Conservation (phyloP, 768 basidiomycete genomes). For the Phaeotremella skinneri region DNA sequence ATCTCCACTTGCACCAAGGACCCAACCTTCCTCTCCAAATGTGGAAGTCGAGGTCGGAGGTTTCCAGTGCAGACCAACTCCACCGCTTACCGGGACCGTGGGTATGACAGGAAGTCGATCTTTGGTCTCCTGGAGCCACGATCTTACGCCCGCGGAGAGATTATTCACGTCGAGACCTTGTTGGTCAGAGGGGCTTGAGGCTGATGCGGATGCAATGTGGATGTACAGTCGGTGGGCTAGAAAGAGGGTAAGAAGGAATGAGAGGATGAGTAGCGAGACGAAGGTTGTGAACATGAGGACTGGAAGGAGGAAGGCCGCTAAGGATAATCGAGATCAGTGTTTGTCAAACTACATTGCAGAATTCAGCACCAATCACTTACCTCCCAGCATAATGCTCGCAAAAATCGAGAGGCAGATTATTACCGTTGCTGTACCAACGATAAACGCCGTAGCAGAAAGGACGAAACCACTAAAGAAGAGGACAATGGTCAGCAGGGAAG, state of each 20-base stretch:
- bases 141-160: constrained; percentile 20
- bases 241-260: constrained; percentile 35
- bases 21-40: neutral
- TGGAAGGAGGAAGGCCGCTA: constrained; percentile 35
- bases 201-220: constrained; percentile 18
- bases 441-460: constrained; percentile 22
- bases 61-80: neutral
- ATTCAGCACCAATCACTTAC: constrained; percentile 20
- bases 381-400: constrained; percentile 21
- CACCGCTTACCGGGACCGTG: neutral
- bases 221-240: constrained; percentile 43
- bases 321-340: constrained; percentile 4
- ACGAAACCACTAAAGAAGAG: constrained; percentile 28
- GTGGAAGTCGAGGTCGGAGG: neutral
- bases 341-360: too few relatives aligned
- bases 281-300: constrained; percentile 34
- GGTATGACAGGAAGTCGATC: constrained; percentile 3
- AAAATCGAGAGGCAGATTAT: constrained; percentile 25
- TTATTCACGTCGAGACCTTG: constrained; percentile 2
- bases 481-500: neutral
- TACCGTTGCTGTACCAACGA: constrained; percentile 26
- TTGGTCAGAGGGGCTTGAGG: neutral
- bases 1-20: neutral
- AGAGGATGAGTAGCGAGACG: constrained; percentile 22
- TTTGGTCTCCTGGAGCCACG: constrained; percentile 36